phyloP scores from a whole-genome alignment of 129 eudicot genomes.

The Chrysanthemum lavandulifolium region DNA sequence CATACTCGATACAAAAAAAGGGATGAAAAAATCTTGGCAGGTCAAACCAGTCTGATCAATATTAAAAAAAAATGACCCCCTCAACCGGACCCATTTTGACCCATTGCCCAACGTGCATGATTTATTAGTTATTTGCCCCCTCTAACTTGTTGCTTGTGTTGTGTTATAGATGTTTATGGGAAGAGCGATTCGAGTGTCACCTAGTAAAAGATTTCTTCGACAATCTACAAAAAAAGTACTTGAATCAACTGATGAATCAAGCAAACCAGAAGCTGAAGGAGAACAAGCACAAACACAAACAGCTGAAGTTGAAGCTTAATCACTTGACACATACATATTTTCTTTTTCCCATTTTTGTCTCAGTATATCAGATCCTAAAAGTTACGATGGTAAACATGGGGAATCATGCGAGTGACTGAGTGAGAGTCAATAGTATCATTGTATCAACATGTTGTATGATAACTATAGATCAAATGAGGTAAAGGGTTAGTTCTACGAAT shows the following conservation, averaged over 20 bases:
- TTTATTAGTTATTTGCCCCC: not conserved
- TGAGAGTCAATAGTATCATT: not conserved
- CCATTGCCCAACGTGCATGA: too few relatives aligned
- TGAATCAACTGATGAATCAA: conserved; percentile 32
- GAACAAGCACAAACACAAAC: conserved; percentile 36
- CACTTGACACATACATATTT: conserved; percentile 5
- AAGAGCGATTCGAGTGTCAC: conserved; percentile 66
- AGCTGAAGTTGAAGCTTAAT: conserved; percentile 25
- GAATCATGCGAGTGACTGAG: conserved; percentile 3
- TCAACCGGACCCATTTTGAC: too few relatives aligned
- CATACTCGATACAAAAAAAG: too few relatives aligned
- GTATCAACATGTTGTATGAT: conserved; percentile 11
- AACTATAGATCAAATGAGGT: not conserved
- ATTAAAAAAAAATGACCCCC: too few relatives aligned
- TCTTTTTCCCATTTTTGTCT: conserved; percentile 12
- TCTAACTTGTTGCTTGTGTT: conserved; percentile 5
- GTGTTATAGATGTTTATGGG: conserved; percentile 75
- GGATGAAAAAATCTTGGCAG: too few relatives aligned
- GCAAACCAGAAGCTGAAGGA: conserved; percentile 21
- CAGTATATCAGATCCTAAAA: conserved; percentile 7
- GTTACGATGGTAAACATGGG: conserved; percentile 19
- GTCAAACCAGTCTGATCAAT: too few relatives aligned
- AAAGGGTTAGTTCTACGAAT: not conserved
- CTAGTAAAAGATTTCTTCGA: conserved; percentile 69
- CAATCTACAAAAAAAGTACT: conserved; percentile 51